Evolutionary conservation across 1,284 basidiomycete species (phyloP).

Genomic region (Pseudozyma flocculosa): DNA sequence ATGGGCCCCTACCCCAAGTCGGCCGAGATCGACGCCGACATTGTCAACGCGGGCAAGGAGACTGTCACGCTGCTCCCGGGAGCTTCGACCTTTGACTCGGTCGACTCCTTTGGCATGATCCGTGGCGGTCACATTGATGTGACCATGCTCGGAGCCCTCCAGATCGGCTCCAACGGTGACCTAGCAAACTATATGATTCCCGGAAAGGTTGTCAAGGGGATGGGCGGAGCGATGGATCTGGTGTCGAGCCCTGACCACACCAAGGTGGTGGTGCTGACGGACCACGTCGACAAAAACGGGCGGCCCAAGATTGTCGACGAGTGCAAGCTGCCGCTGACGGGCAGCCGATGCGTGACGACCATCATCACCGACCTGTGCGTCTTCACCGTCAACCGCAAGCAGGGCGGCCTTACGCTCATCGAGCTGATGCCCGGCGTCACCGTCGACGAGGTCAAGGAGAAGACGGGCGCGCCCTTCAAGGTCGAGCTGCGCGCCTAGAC

Average conservation of each 20-base stretch:
- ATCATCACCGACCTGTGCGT: conserved; percentile 88
- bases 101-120: conserved; percentile 93
- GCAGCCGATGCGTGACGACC: conserved; percentile 77
- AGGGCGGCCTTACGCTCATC: conserved; percentile 72
- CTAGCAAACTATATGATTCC: conserved; percentile 99
- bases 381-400: conserved; percentile 77
- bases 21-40: conserved; percentile 51
- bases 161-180: conserved; percentile 90
- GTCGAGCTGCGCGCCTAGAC: conserved; percentile 28
- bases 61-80: conserved; percentile 77
- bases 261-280: conserved; percentile 73
- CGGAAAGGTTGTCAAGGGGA: conserved; percentile 74
- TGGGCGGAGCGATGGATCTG: conserved; percentile 91
- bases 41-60: conserved; percentile 80
- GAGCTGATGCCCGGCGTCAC: conserved; percentile 81
- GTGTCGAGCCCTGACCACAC: conserved; percentile 39
- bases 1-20: conserved; percentile 53
- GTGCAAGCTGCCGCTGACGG: conserved; percentile 83
- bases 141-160: conserved; percentile 87
- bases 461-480: conserved; percentile 78
- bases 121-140: conserved; percentile 90
- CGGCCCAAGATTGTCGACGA: conserved; percentile 80
- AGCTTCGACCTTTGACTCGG: conserved; percentile 86
- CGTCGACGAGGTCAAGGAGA: conserved; percentile 77
- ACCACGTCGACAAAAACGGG: conserved; percentile 86